These are phyloP conservation scores for Hypoxylon fragiforme DNA, from an alignment of 495 filamentous ascomycete genomes.

Conservation along the genomic window DNA sequence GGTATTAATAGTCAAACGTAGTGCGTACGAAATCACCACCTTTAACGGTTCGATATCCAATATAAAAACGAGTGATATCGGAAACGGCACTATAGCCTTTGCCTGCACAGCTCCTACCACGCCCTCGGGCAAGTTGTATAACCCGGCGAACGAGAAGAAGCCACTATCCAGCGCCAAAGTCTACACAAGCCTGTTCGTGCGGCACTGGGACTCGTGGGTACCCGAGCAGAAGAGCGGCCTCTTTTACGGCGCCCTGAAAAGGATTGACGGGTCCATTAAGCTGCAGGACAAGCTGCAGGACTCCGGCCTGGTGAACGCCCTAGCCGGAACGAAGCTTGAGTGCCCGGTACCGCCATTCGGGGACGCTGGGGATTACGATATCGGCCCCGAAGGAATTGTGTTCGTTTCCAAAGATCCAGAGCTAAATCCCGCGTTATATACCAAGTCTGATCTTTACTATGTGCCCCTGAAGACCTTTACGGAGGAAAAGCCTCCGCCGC, in stretches of 20 bases:
- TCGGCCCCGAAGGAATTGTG: constrained; percentile 61
- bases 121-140: constrained; percentile 63
- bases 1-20: constrained; percentile 32
- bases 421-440: constrained; percentile 76
- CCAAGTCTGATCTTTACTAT: constrained; percentile 76
- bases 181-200: constrained; percentile 71
- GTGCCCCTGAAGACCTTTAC: constrained; percentile 65
- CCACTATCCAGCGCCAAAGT: constrained; percentile 63
- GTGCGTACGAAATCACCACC: constrained; percentile 61
- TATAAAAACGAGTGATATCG: constrained; percentile 67
- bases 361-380: constrained; percentile 59
- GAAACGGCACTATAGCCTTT: constrained; percentile 68
- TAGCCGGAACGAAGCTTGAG: constrained; percentile 59
- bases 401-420: constrained; percentile 86
- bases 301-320: constrained; percentile 57
- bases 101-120: constrained; percentile 66
- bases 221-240: constrained; percentile 70
- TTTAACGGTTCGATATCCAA: constrained; percentile 73
- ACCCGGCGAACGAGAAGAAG: constrained; percentile 58
- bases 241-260: constrained; percentile 70
- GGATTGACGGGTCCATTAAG: constrained; percentile 42
- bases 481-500: constrained; percentile 50
- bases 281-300: constrained; percentile 44
- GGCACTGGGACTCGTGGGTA: constrained; percentile 77
- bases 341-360: constrained; percentile 64